These are phyloP conservation scores for Chaetomiaceae sp. DNA, from an alignment of 2,329 filamentous ascomycete genomes.

Conservation along the genomic window DNA sequence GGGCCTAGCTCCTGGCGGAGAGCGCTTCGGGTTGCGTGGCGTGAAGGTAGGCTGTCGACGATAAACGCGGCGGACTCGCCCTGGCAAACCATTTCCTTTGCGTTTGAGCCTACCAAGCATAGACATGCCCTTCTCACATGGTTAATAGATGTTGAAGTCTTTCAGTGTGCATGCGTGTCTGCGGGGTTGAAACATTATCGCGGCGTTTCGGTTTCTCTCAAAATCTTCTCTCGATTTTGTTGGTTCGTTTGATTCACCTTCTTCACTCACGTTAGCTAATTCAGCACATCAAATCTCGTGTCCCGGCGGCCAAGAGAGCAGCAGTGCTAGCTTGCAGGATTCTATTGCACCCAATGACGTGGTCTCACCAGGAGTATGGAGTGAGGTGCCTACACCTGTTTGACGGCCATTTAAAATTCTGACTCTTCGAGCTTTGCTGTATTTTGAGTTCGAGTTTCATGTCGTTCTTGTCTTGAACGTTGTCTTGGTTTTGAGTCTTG, in stretches of 20 bases:
- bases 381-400: too few species aligned
- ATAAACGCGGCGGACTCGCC: neutral
- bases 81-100: neutral
- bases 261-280: neutral
- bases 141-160: neutral
- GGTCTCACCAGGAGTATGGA: neutral
- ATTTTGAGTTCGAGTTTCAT: too few species aligned
- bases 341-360: neutral
- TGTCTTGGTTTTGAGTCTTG: too few species aligned
- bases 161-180: conserved; percentile 11
- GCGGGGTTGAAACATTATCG: neutral
- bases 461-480: too few species aligned
- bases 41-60: neutral
- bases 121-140: conserved; percentile 1
- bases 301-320: neutral
- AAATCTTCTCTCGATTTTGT: neutral
- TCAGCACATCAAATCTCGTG: neutral
- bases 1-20: neutral
- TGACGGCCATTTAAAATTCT: too few species aligned
- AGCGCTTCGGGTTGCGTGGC: neutral
- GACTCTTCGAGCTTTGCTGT: too few species aligned
- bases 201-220: conserved; percentile 6
- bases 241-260: neutral
- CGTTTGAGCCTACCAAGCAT: neutral
- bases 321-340: neutral